Conservation (phyloP, 2,329 filamentous ascomycete species). For the Penicillium aurantiogriseum region DNA sequence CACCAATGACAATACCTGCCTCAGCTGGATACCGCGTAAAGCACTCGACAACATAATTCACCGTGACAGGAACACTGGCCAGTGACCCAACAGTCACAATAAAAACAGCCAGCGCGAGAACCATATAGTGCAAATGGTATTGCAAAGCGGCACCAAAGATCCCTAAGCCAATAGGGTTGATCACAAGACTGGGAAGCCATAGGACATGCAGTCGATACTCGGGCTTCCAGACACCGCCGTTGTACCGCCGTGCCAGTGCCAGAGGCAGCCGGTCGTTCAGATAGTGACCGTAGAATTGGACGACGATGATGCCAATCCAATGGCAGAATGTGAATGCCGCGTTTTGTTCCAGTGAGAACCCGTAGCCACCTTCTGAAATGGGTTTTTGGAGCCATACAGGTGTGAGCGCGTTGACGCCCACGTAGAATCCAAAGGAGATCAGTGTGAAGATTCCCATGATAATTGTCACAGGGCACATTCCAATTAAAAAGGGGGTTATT, state of each 20-base stretch:
- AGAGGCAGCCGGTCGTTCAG: slow-evolving; percentile 44
- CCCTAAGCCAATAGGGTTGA: slow-evolving; percentile 34
- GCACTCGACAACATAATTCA: slow-evolving; percentile 30
- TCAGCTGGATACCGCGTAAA: slow-evolving; percentile 42
- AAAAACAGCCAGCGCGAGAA: slow-evolving; percentile 43
- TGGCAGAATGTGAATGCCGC: slow-evolving; percentile 42
- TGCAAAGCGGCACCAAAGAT: slow-evolving; percentile 42
- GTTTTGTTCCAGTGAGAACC: slow-evolving; percentile 43
- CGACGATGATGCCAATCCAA: slow-evolving; percentile 43
- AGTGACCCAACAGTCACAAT: slow-evolving; percentile 41
- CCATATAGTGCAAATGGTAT: slow-evolving; percentile 43
- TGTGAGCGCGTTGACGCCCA: slow-evolving; percentile 35
- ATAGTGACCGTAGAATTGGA: slow-evolving; percentile 38
- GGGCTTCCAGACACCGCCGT: slow-evolving; percentile 35
- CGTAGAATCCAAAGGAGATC: slow-evolving; percentile 39
- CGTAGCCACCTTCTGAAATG: slow-evolving; percentile 41
- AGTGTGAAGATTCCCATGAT: slow-evolving; percentile 41
- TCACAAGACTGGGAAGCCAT: slow-evolving; percentile 29
- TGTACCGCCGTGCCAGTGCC: slow-evolving; percentile 28
- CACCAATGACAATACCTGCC: slow-evolving; percentile 29
- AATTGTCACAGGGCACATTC: slow-evolving; percentile 38
- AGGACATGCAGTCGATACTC: slow-evolving; percentile 36
- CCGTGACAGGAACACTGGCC: slow-evolving; percentile 24
- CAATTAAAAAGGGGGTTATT: slow-evolving; percentile 29
- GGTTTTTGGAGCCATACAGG: slow-evolving; percentile 44